Evolutionary conservation across 1,284 basidiomycete species (phyloP).

Genomic region (Microbotryum violaceum): DNA sequence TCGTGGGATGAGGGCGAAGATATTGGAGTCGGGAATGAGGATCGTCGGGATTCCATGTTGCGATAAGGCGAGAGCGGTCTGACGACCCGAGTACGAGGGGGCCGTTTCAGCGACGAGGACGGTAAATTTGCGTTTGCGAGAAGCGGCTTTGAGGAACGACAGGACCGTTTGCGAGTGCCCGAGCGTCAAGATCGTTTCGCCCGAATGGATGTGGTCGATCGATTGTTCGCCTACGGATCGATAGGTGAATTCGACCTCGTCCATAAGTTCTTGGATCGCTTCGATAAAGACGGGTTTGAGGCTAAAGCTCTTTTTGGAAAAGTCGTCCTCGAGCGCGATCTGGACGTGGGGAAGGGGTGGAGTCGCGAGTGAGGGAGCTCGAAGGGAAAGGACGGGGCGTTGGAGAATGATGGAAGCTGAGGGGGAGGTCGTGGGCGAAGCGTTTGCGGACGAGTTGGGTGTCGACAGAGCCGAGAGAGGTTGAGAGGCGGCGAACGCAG

Average conservation of each 20-base stretch:
- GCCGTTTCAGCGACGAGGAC: conserved; percentile 93
- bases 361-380: neutral
- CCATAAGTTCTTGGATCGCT: conserved; percentile 62
- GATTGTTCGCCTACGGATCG: conserved; percentile 91
- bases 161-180: conserved; percentile 94
- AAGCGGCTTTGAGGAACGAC: conserved; percentile 81
- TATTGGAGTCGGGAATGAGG: conserved; percentile 88
- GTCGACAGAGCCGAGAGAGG: neutral
- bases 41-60: conserved; percentile 79
- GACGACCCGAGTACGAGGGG: conserved; percentile 80
- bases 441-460: neutral
- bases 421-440: neutral
- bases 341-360: neutral
- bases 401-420: neutral
- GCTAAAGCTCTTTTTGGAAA: conserved; percentile 27
- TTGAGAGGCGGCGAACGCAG: neutral
- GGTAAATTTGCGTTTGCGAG: conserved; percentile 84
- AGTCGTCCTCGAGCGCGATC: conserved; percentile 23
- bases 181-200: conserved; percentile 91
- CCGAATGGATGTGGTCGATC: conserved; percentile 91
- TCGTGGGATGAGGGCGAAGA: conserved; percentile 92
- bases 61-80: conserved; percentile 72
- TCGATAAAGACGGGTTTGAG: conserved; percentile 44
- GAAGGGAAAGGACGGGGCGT: neutral
- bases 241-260: conserved; percentile 92